Evolutionary conservation across 148 eudicot species (phyloP).

Genomic region (Rhododendron kiyosumense): DNA sequence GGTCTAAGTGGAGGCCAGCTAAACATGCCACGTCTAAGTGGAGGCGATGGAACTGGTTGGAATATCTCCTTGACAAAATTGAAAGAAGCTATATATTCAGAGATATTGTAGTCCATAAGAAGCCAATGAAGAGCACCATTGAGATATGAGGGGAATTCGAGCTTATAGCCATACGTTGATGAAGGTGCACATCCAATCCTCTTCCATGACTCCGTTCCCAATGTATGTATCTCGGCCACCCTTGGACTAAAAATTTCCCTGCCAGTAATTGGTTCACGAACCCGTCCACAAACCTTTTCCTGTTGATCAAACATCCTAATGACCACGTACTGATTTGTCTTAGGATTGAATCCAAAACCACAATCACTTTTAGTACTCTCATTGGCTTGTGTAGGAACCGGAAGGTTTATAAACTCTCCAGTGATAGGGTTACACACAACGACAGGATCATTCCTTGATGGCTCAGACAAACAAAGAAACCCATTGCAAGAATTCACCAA

Average conservation of each 20-base stretch:
- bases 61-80: constrained; percentile 21
- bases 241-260: neutral
- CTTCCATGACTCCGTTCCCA: constrained; percentile 14
- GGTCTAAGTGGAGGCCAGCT: constrained; percentile 1
- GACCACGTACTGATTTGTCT: constrained; percentile 10
- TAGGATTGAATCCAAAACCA: constrained; percentile 17
- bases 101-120: neutral
- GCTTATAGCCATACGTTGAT: neutral
- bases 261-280: neutral
- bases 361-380: neutral
- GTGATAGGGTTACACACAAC: constrained; percentile 27
- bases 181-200: neutral
- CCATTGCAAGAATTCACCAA: constrained; percentile 17
- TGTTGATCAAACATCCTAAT: neutral
- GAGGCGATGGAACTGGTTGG: constrained; percentile 13
- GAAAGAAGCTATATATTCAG: constrained; percentile 10
- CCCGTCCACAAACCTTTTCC: neutral
- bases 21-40: neutral
- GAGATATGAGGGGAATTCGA: neutral
- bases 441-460: neutral
- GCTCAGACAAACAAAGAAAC: constrained; percentile 11
- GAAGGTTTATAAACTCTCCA: constrained; percentile 16
- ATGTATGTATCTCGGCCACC: constrained; percentile 5
- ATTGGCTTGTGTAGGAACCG: neutral
- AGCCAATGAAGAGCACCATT: constrained; percentile 20